phyloP scores from a whole-genome alignment of 2,329 filamentous ascomycete genomes.

The Canariomyces notabilis region DNA sequence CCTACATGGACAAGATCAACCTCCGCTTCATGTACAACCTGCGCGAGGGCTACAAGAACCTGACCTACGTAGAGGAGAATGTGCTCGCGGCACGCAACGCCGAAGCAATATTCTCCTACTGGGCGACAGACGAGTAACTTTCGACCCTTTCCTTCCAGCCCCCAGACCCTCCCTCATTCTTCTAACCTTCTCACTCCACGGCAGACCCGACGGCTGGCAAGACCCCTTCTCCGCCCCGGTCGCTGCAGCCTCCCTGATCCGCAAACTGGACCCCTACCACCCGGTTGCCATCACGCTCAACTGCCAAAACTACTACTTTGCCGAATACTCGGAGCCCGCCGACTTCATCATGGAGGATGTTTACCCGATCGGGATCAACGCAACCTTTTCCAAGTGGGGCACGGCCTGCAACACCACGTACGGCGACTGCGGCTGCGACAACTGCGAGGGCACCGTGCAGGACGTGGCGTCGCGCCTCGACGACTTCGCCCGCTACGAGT shows the following conservation, averaged over 20 bases:
- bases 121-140: conserved; percentile 44
- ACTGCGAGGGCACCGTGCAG: conserved; percentile 48
- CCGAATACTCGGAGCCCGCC: conserved; percentile 47
- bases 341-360: conserved; percentile 57
- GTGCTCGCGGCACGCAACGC: conserved; percentile 37
- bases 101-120: conserved; percentile 40
- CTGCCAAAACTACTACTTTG: conserved; percentile 58
- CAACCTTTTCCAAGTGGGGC: conserved; percentile 49
- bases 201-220: conserved; percentile 51
- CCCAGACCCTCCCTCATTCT: neutral
- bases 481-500: conserved; percentile 34
- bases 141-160: too few species aligned
- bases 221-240: conserved; percentile 46
- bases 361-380: conserved; percentile 56
- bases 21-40: conserved; percentile 43
- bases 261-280: conserved; percentile 54
- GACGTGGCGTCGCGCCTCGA: conserved; percentile 45
- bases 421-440: conserved; percentile 60
- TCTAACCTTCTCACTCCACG: conserved; percentile 2
- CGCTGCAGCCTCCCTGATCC: conserved; percentile 41
- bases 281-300: conserved; percentile 56
- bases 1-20: conserved; percentile 36
- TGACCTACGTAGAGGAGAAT: conserved; percentile 36
- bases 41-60: conserved; percentile 40
- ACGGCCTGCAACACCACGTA: conserved; percentile 55